Percentiles rank a stretch among this genome's conserved stretches.
These are phyloP conservation scores for Candida railenensis DNA, from an alignment of 805 yeast species.

Conservation along the genomic window DNA sequence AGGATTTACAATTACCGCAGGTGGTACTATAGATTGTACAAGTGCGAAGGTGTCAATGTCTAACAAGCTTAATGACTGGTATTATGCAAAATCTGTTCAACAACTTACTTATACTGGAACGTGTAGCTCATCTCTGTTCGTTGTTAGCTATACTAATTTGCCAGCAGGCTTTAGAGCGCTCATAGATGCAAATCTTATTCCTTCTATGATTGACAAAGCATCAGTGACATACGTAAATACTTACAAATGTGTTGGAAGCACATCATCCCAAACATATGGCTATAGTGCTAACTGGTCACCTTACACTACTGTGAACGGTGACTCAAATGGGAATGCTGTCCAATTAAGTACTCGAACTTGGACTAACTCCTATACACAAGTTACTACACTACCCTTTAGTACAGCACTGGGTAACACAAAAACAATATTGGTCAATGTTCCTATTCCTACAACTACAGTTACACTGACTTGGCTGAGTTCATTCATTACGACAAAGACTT, in stretches of 20 bases:
- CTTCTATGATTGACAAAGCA: no score
- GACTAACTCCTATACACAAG: constrained; percentile 18
- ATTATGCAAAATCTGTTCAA: constrained; percentile 11
- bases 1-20: constrained; percentile 13
- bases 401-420: constrained; percentile 15
- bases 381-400: constrained; percentile 19
- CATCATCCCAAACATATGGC: background rate
- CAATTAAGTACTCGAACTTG: constrained; percentile 17
- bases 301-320: constrained; percentile 3
- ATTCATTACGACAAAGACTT: no score
- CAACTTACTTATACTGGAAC: constrained; percentile 7
- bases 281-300: background rate
- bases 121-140: constrained; percentile 13
- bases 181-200: constrained; percentile 12
- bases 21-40: constrained; percentile 18
- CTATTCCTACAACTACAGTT: constrained; percentile 6
- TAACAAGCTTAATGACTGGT: constrained; percentile 21
- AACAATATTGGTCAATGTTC: constrained; percentile 21
- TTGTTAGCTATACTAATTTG: constrained; percentile 15
- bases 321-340: constrained; percentile 1
- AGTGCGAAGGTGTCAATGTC: constrained; percentile 18
- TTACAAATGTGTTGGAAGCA: constrained; percentile 11
- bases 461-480: constrained; percentile 13
- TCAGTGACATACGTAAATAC: constrained; percentile 14
- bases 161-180: constrained; percentile 30